Percentiles rank a stretch among this genome's conserved stretches.
Conservation (phyloP, 352 stramenopile genomes). For the Hyaloperonospora arabidopsidis region DNA sequence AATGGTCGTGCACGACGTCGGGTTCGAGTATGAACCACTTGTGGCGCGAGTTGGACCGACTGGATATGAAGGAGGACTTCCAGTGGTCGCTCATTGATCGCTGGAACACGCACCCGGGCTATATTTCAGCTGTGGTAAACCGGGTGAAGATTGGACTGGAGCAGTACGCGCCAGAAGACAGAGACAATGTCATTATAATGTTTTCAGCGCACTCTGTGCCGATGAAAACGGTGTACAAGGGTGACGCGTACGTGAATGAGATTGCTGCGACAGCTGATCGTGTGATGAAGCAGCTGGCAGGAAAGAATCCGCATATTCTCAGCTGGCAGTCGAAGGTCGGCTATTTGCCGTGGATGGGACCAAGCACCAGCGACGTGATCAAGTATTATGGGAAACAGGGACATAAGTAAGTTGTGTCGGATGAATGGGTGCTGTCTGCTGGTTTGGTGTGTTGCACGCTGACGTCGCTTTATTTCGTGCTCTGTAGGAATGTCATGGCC, state of each 20-base stretch:
- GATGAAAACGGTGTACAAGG: conserved; percentile 86
- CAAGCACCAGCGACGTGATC: conserved; percentile 95
- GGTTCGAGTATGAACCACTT: conserved; percentile 92
- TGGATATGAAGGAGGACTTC: conserved; percentile 85
- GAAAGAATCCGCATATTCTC: conserved; percentile 80
- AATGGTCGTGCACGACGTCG: conserved; percentile 97
- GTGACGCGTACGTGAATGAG: conserved; percentile 83
- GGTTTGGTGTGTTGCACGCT: conserved; percentile 1
- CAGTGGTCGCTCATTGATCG: conserved; percentile 80
- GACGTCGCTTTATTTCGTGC: conserved; percentile 1
- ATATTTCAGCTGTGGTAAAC: conserved; percentile 89
- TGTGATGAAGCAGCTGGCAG: conserved; percentile 61
- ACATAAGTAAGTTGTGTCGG: conserved; percentile 67
- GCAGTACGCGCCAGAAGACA: conserved; percentile 84
- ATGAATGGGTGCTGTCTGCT: background rate
- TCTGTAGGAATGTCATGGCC: conserved; percentile 87
- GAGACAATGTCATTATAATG: conserved; percentile 87
- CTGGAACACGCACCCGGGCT: conserved; percentile 95
- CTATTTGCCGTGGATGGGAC: conserved; percentile 96
- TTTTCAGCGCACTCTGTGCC: conserved; percentile 87
- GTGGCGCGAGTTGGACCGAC: conserved; percentile 71
- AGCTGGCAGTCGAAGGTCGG: conserved; percentile 97
- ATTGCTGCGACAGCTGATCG: conserved; percentile 65
- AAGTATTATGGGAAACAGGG: conserved; percentile 87
- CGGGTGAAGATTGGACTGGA: conserved; percentile 90